A percentile compares a stretch with the other conserved stretches of the same genome.
Evolutionary conservation across 2,329 filamentous ascomycete genomes (phyloP).

Genomic region (Fusarium bactridioides): DNA sequence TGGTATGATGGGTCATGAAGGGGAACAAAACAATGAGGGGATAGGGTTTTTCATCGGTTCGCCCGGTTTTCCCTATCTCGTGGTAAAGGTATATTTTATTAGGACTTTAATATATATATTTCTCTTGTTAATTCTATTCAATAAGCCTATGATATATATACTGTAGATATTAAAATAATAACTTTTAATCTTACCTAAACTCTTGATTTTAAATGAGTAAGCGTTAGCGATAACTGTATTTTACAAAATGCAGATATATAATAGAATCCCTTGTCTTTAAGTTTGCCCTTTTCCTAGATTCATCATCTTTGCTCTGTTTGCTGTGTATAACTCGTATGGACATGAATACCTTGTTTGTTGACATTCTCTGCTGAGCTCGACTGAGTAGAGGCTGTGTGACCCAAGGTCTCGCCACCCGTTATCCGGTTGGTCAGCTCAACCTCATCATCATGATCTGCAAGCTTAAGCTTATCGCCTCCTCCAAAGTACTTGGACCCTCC

Average conservation of each 20-base stretch:
- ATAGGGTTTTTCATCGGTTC: neutral
- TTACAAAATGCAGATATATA: too few relatives aligned
- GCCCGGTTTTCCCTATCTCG: neutral
- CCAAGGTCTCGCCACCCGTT: neutral
- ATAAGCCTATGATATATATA: too few relatives aligned
- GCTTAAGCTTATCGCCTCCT: neutral
- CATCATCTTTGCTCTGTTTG: neutral
- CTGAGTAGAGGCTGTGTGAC: neutral
- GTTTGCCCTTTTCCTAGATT: too few relatives aligned
- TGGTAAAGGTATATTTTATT: neutral
- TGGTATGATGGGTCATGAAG: neutral
- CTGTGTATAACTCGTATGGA: neutral
- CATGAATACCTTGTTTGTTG: neutral
- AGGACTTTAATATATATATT: too few relatives aligned
- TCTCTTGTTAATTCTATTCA: too few relatives aligned
- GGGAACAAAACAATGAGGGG: neutral
- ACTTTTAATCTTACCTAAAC: too few relatives aligned
- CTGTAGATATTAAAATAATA: too few relatives aligned
- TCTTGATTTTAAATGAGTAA: too few relatives aligned
- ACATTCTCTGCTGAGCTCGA: neutral
- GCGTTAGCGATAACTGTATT: too few relatives aligned
- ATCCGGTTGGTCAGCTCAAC: neutral
- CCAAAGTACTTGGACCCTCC: neutral
- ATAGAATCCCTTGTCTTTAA: too few relatives aligned
- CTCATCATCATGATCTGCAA: neutral